Percentiles rank a stretch among this genome's conserved stretches.
phyloP scores from a whole-genome alignment of 768 basidiomycete genomes.

The Termitomyces sp. region DNA sequence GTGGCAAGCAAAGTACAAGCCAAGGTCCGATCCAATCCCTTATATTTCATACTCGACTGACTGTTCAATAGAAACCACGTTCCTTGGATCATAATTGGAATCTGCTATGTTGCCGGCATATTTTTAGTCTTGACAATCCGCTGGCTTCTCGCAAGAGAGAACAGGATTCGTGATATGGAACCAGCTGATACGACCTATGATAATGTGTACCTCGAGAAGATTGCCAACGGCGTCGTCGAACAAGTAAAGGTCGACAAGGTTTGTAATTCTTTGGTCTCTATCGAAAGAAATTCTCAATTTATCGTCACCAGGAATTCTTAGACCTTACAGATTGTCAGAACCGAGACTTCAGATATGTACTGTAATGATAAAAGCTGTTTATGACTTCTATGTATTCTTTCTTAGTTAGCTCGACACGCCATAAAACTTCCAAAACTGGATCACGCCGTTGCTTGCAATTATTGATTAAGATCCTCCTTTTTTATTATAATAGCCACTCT shows the following conservation, averaged over 20 bases:
- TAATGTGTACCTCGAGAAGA: slow-evolving; percentile 55
- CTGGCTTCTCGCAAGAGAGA: slow-evolving; percentile 51
- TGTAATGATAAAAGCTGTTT: slow-evolving; percentile 28
- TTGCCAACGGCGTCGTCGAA: slow-evolving; percentile 47
- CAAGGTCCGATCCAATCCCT: slow-evolving; percentile 38
- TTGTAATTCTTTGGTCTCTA: slow-evolving; percentile 10
- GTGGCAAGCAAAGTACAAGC: slow-evolving; percentile 69
- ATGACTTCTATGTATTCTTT: too few species aligned
- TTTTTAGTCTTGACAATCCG: slow-evolving; percentile 45
- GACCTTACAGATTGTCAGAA: slow-evolving; percentile 75
- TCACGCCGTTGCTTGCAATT: background rate
- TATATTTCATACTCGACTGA: background rate
- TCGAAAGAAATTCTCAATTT: background rate
- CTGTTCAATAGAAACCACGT: slow-evolving; percentile 50
- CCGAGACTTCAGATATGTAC: slow-evolving; percentile 68
- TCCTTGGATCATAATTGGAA: slow-evolving; percentile 75
- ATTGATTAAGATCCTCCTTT: background rate
- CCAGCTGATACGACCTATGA: slow-evolving; percentile 51
- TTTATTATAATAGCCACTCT: too few species aligned
- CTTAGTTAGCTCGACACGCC: too few species aligned
- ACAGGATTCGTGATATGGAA: slow-evolving; percentile 59
- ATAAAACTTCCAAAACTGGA: background rate
- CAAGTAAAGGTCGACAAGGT: slow-evolving; percentile 69
- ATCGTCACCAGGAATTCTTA: slow-evolving; percentile 50
- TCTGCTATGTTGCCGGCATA: slow-evolving; percentile 57